Conservation (phyloP, 371 early-diverging fungal genomes). For the Coelomomyces lativittatus region DNA sequence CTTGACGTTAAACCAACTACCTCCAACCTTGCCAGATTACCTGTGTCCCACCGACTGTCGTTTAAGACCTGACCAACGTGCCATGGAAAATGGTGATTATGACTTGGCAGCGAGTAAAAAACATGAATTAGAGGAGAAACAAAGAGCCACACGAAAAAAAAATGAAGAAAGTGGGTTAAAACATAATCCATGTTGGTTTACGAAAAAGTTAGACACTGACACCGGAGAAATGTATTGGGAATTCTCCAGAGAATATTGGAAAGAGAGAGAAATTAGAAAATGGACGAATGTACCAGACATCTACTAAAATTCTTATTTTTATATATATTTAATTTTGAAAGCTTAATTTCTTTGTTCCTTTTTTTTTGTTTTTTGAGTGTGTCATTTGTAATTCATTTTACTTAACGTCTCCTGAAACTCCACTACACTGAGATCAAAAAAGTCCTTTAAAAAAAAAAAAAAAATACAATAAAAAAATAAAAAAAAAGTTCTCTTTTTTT, state of each 20-base stretch:
- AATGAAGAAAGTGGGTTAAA: conserved; percentile 16
- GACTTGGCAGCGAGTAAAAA: conserved; percentile 49
- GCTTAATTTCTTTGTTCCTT: too few species aligned
- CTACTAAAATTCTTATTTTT: neutral
- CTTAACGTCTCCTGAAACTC: too few species aligned
- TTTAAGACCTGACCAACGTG: conserved; percentile 32
- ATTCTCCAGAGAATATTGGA: conserved; percentile 41
- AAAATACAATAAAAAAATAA: too few species aligned
- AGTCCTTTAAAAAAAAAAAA: too few species aligned
- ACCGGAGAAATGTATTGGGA: conserved; percentile 46
- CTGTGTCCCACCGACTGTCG: conserved; percentile 61
- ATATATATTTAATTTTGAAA: too few species aligned
- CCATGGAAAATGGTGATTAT: conserved; percentile 40
- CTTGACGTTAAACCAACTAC: conserved; percentile 49
- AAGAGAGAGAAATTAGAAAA: conserved; percentile 1
- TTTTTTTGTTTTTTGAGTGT: too few species aligned
- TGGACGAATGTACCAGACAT: conserved; percentile 2
- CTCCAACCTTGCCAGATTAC: conserved; percentile 18
- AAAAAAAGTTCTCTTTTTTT: too few species aligned
- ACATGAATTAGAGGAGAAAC: conserved; percentile 48
- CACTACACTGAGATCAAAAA: too few species aligned
- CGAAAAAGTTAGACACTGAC: conserved; percentile 36
- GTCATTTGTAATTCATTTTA: too few species aligned
- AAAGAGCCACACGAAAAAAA: conserved; percentile 37
- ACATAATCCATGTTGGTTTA: conserved; percentile 56